Conservation (phyloP, 495 filamentous ascomycete species). For the Penicillium paradoxum region DNA sequence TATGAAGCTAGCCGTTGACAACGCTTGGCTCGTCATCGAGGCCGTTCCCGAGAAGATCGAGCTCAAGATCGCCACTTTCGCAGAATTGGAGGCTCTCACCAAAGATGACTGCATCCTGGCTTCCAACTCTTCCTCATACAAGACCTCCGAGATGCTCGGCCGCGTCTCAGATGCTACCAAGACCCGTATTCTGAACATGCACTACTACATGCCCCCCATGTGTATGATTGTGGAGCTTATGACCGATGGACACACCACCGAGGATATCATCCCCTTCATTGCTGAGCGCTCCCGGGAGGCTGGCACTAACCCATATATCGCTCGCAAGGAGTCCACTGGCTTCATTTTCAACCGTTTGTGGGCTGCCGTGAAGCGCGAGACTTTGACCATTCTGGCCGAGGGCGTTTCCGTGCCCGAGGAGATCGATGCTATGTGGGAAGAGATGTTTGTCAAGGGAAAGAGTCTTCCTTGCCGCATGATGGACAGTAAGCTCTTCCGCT, state of each 20-base stretch:
- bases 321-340: constrained; percentile 42
- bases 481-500: constrained; percentile 20
- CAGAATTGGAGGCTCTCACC: constrained; percentile 37
- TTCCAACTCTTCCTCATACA: constrained; percentile 48
- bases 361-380: constrained; percentile 51
- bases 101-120: constrained; percentile 47
- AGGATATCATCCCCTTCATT: constrained; percentile 41
- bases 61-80: constrained; percentile 48
- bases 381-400: constrained; percentile 41
- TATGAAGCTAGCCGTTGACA: constrained; percentile 34
- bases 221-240: constrained; percentile 47
- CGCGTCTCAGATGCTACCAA: constrained; percentile 33
- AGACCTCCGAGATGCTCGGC: constrained; percentile 40
- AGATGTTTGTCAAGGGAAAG: constrained; percentile 33
- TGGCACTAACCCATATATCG: constrained; percentile 38
- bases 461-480: constrained; percentile 27
- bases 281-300: constrained; percentile 30
- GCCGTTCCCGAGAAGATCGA: constrained; percentile 49
- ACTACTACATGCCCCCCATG: constrained; percentile 46
- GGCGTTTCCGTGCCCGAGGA: constrained; percentile 41
- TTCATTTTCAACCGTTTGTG: constrained; percentile 51
- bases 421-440: constrained; percentile 39
- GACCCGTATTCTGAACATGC: constrained; percentile 40
- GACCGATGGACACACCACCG: constrained; percentile 43
- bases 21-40: constrained; percentile 50